Percentiles rank a stretch among this genome's conserved stretches.
phyloP scores from a whole-genome alignment of 805 yeast genomes.

The Lachancea cidri region DNA sequence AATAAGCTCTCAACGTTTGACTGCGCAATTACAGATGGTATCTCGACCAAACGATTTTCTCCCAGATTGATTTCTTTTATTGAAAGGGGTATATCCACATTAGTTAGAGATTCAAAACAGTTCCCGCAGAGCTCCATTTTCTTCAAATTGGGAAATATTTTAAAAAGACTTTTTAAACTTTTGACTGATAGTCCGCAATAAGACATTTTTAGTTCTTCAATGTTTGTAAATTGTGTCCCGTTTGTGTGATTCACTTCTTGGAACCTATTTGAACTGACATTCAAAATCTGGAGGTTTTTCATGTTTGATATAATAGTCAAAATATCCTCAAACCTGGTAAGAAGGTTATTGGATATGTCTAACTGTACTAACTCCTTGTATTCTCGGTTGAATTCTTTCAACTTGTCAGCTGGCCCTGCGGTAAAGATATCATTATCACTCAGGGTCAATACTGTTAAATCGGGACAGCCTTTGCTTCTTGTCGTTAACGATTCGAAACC shows the following conservation, averaged over 20 bases:
- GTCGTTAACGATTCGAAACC: slow-evolving; percentile 58
- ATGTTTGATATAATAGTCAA: slow-evolving; percentile 35
- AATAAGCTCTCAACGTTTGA: not conserved
- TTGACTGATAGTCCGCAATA: slow-evolving; percentile 15
- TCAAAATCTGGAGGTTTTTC: slow-evolving; percentile 37
- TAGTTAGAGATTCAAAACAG: slow-evolving; percentile 7
- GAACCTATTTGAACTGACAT: slow-evolving; percentile 53
- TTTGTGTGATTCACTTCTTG: slow-evolving; percentile 6
- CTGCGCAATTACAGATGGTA: not conserved
- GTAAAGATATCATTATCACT: slow-evolving; percentile 30
- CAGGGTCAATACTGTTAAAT: slow-evolving; percentile 46
- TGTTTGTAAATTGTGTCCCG: slow-evolving; percentile 3
- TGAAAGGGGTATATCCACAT: slow-evolving; percentile 8
- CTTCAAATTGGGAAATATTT: slow-evolving; percentile 36
- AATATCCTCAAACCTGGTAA: slow-evolving; percentile 39
- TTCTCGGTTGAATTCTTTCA: not conserved
- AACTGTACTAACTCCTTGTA: slow-evolving; percentile 34
- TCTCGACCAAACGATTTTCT: slow-evolving; percentile 13
- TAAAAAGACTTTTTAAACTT: slow-evolving; percentile 10
- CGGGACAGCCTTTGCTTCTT: slow-evolving; percentile 43
- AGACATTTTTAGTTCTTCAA: slow-evolving; percentile 22
- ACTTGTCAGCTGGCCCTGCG: slow-evolving; percentile 7
- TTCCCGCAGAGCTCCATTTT: slow-evolving; percentile 27
- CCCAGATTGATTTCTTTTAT: slow-evolving; percentile 18
- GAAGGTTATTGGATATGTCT: slow-evolving; percentile 58